Conservation (phyloP, 345 rosid species). For the Tarenaya hassleriana region DNA sequence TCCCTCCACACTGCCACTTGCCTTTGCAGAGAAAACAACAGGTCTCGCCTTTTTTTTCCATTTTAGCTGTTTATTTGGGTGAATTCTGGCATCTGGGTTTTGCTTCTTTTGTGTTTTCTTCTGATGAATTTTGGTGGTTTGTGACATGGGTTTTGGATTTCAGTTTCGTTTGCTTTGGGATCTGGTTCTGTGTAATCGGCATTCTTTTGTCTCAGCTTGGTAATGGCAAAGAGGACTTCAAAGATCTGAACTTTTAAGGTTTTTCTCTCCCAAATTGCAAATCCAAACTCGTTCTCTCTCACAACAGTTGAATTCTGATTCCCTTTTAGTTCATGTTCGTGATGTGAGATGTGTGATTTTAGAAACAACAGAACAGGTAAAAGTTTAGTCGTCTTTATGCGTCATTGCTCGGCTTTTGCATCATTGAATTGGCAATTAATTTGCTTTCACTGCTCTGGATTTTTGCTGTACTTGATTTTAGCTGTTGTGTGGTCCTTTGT, state of each 20-base stretch:
- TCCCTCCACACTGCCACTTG: conserved; percentile 20
- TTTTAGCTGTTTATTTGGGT: conserved; percentile 28
- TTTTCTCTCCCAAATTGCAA: conserved; percentile 28
- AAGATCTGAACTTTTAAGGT: conserved; percentile 45
- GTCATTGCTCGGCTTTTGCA: too few species aligned
- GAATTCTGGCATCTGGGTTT: conserved; percentile 29
- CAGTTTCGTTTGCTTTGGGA: conserved; percentile 33
- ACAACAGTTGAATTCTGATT: conserved; percentile 16
- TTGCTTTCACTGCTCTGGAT: too few species aligned
- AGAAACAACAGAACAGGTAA: too few species aligned
- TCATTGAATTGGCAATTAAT: too few species aligned
- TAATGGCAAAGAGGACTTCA: conserved; percentile 22
- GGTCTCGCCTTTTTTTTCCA: conserved; percentile 20
- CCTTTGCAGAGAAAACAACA: conserved; percentile 24
- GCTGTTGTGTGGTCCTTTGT: too few species aligned
- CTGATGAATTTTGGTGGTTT: background rate
- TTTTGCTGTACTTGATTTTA: too few species aligned
- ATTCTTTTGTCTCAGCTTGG: conserved; percentile 11
- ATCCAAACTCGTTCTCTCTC: too few species aligned
- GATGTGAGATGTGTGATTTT: too few species aligned
- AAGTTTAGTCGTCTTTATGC: too few species aligned
- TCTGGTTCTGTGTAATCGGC: too few species aligned
- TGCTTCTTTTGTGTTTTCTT: background rate
- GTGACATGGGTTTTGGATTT: conserved; percentile 13
- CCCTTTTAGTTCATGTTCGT: background rate